Base-by-base conservation (phyloP, 2,329 filamentous ascomycete genomes). In the Cordyceps sp. region DNA sequence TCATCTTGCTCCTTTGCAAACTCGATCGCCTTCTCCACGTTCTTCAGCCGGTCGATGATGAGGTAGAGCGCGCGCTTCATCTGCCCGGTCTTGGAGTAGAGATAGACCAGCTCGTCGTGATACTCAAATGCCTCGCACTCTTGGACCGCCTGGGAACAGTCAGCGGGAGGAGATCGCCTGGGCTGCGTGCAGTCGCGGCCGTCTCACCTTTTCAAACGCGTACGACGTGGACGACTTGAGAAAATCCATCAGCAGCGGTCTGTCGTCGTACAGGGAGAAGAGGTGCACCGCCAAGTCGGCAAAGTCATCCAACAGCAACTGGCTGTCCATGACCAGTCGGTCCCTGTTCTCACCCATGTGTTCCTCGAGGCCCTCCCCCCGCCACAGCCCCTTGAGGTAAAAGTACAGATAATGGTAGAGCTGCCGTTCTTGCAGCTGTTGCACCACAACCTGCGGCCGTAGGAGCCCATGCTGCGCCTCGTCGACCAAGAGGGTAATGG, bases 1-100 rank as follows among this genome's bases (percentile, higher is more conserved):
- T 94, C 86, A 39, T 90, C 77, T 48, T 96, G 85, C 38, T 86
- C 78, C 52, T 94, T 94, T 33, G 85, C 86, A 46, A 98, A 98
- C 2, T 78, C 70, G 42, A 98, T 98, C 8, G 90, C 90, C 42
- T 90, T 85, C 31, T 78, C 79, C 31, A 96, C 86, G 49, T 98
- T 83, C 36, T 77, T 76, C 5, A 98, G 67, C n/a, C 84, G 77
- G 45, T 93, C 84, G 39, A 96, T 92, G 47, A 98, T 96, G 32
- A 98, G 69, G 45, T 79, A 86, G 3, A 98, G 62, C 0, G 92
- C 92, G 10, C 81, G 75, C 53, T 94, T 93, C 44, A 84, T 90
- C 52, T 94, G 78, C 0, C 90, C 90, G 0, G 85, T 96, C 52
- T 94, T 94, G 37, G 85, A 92, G 45, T 96, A 79, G 2, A 98